Evolutionary conservation across 345 rosid genomes (phyloP), one percentile per base, ranked within the genome.

Genomic region (Melastoma malabathricum): DNA sequence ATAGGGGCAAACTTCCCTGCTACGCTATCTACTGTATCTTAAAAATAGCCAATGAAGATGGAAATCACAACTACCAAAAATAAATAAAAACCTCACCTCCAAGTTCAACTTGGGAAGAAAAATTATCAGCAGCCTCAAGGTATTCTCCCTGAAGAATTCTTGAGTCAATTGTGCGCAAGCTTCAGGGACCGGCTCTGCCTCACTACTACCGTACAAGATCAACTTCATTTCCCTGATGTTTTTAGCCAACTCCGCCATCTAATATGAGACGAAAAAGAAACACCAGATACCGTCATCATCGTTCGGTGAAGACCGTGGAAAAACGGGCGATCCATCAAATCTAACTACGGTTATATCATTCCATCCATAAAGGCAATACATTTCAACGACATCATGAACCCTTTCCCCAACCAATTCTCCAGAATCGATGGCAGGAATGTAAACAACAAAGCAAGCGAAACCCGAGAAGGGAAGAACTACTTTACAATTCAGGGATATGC

Each of bases 121-220:
- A 15, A 52, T 39, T 46, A 78, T 75, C 51, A 78, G 52, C 50
- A 72, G 71, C 9, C 78, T 72, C 17, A 78, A 58, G 5, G 75
- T 75, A 57, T 78, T 68, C 56, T 70, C 84, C 55, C 50, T 68
- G 52, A 78, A 78, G 56, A 78, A 75, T 61, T 78, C 84, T 58
- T 68, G 78, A 45, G 84, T 78, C 59, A 70, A 46, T 56, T 70
- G 73, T 6, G 66, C 73, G 60, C 81, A 72, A 16, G 80, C 76
- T 56, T 75, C 78, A 0, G 78, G 18, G 4, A 72, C 72, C 5
- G 81, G 84, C 60, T 78, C 81, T 4, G 81, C 64, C 46, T 78
- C 78, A 53, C 72, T 70, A 45, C 69, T 61, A 39, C 84, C 81
- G 53, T 78, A 78, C 13, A 78, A 80, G 58, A 68, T 66, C 13